Conservation (phyloP, 352 stramenopile species). For the Phytophthora sp. region DNA sequence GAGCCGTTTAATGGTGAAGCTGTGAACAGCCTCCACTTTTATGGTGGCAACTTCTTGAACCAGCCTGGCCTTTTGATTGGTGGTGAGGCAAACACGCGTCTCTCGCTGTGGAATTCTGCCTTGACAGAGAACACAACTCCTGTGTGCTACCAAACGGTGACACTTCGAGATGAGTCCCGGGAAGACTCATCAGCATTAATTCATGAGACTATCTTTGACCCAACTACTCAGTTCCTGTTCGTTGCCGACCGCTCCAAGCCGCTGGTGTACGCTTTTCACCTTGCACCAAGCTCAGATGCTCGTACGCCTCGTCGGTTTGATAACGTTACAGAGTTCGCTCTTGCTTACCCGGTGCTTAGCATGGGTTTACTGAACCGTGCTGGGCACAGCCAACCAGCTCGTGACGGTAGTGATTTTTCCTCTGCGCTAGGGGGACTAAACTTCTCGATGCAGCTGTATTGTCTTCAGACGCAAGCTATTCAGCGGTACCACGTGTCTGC, state of each 20-base stretch:
- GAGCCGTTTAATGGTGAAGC: conserved; percentile 74
- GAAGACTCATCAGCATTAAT: conserved; percentile 36
- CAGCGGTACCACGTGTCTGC: conserved; percentile 81
- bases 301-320: conserved; percentile 64
- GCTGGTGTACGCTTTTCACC: conserved; percentile 73
- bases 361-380: conserved; percentile 69
- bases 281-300: conserved; percentile 42
- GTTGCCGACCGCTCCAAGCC: conserved; percentile 72
- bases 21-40: conserved; percentile 81
- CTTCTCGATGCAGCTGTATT: conserved; percentile 85
- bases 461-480: conserved; percentile 83
- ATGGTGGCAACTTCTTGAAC: conserved; percentile 48
- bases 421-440: conserved; percentile 33
- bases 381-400: conserved; percentile 38
- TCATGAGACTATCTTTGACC: conserved; percentile 75
- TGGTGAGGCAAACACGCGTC: conserved; percentile 64
- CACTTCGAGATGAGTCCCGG: conserved; percentile 38
- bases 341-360: conserved; percentile 81
- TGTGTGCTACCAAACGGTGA: conserved; percentile 70
- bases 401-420: conserved; percentile 36
- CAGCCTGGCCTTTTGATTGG: conserved; percentile 66
- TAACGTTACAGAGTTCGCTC: conserved; percentile 82
- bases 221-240: conserved; percentile 77
- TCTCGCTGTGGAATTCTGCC: conserved; percentile 50
- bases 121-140: conserved; percentile 62